Base-by-base conservation (phyloP, 164 flowering plant species). In the Stephania japonica region DNA sequence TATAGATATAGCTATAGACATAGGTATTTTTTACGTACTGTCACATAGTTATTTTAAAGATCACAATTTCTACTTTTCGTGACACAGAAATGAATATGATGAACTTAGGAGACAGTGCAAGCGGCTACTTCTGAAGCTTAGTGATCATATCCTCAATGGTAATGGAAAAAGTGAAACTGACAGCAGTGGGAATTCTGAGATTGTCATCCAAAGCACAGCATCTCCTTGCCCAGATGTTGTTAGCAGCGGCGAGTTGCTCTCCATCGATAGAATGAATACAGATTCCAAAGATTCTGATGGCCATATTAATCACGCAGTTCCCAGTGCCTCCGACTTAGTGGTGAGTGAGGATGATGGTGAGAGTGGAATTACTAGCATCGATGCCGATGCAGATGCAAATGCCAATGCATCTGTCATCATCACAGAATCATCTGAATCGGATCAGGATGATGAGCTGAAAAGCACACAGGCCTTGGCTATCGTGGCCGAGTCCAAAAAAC, bases 221-320 rank as follows among this genome's bases (percentile, higher is more conserved):
- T 80, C 82, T 69, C 70, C 80, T 65, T 59, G 77, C 69, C 87
- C 88, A 72, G 97, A 91, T 72, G 89, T 81, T 43, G 88, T 84
- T 71, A 88, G 97, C 82, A 90, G 90, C 6, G 76, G 87, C 78
- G 94, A 87, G 65, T 89, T 94, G 69, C 87, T 90, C 72, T 88
- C 91, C 38, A 80, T 88, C 66, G 94, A 87, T 49, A 86, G 80
- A 75, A 81, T 77, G 32, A 81, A 68, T 79, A 78, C 65, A 62
- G 88, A 86, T 18, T 50, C 67, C 70, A 87, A 85, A 71, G 78
- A 73, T 70, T 78, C 79, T 3, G 81, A 77, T 63, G 75, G 25
- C 77, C 73, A 27, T 26, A 63, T 68, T 59, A 27, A 70, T 42
- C 75, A 78, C 66, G 59, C 42, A 64, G 67, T 27, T 47, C 68